These are phyloP conservation scores for Neocucurbitaria cava DNA, from an alignment of 2,329 filamentous ascomycete genomes.

Conservation along the genomic window DNA sequence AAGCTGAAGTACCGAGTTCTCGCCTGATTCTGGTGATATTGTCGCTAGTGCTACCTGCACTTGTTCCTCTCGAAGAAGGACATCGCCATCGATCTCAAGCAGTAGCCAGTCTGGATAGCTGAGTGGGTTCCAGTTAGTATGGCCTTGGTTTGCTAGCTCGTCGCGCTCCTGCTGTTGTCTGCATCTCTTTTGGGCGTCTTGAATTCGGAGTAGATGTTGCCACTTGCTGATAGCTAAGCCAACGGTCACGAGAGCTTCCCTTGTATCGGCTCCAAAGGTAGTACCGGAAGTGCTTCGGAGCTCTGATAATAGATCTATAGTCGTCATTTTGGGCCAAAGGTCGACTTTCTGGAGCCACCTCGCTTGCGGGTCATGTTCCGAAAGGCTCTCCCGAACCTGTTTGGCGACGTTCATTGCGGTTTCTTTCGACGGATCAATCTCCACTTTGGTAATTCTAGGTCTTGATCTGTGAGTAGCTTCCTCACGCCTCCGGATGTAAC, in stretches of 20 bases:
- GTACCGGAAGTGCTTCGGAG: conserved; percentile 48
- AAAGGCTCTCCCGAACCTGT: conserved; percentile 11
- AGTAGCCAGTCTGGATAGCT: conserved; percentile 69
- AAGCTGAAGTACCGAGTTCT: conserved; percentile 69
- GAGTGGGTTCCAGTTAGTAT: conserved; percentile 63
- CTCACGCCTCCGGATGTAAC: not conserved
- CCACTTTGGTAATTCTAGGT: conserved; percentile 1
- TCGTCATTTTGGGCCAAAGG: conserved; percentile 58
- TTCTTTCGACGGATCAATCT: conserved; percentile 23
- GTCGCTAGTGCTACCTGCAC: conserved; percentile 68
- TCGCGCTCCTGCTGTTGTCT: conserved; percentile 42
- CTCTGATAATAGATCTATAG: conserved; percentile 55
- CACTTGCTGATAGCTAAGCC: conserved; percentile 54
- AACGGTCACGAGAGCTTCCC: conserved; percentile 52
- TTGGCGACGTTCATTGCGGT: conserved; percentile 14
- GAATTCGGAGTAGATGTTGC: conserved; percentile 57
- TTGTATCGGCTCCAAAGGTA: conserved; percentile 47
- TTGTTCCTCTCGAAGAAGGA: conserved; percentile 68
- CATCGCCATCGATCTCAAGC: conserved; percentile 69
- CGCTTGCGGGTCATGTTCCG: conserved; percentile 30
- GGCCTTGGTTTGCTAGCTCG: conserved; percentile 58
- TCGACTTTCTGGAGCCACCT: conserved; percentile 53
- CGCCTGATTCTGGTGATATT: conserved; percentile 58
- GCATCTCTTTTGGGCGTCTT: conserved; percentile 34
- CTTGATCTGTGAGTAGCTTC: not conserved